These are phyloP conservation scores for Globisporangium iwayamae DNA, from an alignment of 352 stramenopile species.

Conservation along the genomic window DNA sequence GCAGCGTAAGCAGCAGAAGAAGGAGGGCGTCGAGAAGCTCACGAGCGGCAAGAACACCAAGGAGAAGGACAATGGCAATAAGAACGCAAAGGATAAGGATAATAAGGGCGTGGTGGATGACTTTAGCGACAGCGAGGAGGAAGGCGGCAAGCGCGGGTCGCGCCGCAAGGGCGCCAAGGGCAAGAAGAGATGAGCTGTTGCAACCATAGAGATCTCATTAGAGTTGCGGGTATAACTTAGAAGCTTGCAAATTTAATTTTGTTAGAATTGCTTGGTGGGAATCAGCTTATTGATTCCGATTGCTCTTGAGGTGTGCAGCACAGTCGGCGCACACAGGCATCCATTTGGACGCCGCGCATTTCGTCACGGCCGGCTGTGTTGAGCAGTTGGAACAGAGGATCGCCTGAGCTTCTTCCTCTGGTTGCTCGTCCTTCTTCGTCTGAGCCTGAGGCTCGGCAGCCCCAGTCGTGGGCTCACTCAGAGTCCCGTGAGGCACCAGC, in stretches of 20 bases:
- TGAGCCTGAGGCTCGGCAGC: not conserved
- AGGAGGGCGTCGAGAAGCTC: constrained; percentile 75
- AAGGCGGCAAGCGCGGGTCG: constrained; percentile 9
- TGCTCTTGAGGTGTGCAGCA: constrained; percentile 41
- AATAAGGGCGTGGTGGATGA: not conserved
- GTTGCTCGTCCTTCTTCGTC: constrained; percentile 20
- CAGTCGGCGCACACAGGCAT: constrained; percentile 77
- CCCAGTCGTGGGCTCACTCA: not conserved
- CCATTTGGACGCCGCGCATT: constrained; percentile 82
- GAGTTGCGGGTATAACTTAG: constrained; percentile 14
- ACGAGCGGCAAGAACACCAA: constrained; percentile 40
- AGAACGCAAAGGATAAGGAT: constrained; percentile 22
- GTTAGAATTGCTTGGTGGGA: not conserved
- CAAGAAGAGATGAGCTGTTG: constrained; percentile 13
- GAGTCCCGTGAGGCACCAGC: not conserved
- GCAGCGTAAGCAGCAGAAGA: constrained; percentile 77
- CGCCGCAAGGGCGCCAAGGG: constrained; percentile 16
- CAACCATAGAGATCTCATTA: not conserved
- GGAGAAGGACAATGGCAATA: constrained; percentile 19
- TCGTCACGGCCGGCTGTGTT: constrained; percentile 50
- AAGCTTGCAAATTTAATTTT: not conserved
- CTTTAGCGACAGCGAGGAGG: constrained; percentile 15
- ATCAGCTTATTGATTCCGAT: constrained; percentile 15
- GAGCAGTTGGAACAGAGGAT: constrained; percentile 72
- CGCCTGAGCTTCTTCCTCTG: constrained; percentile 22